Evolutionary conservation across 1,284 basidiomycete genomes (phyloP).

Genomic region (Rhodotorula sp.): DNA sequence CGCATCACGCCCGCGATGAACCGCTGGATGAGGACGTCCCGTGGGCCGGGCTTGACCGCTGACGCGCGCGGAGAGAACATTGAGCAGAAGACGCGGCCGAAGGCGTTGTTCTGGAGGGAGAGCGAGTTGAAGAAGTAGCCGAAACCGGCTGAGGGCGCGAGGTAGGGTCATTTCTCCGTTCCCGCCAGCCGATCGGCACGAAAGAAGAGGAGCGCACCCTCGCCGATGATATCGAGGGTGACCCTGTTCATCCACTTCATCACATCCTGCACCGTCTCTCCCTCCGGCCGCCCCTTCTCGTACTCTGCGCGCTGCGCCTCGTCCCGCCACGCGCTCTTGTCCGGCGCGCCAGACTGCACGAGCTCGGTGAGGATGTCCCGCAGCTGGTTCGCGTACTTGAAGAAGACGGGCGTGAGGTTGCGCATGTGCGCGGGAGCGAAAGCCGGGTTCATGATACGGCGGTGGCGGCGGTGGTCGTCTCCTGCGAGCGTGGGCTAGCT

Average conservation of each 20-base stretch:
- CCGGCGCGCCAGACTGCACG: slow-evolving; percentile 3
- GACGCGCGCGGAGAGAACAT: slow-evolving; percentile 6
- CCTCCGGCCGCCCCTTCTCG: neutral
- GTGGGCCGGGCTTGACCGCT: neutral
- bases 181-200: rapidly evolving
- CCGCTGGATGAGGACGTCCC: slow-evolving; percentile 4
- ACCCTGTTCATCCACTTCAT: slow-evolving; percentile 40
- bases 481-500: slow-evolving; percentile 7
- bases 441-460: slow-evolving; percentile 55
- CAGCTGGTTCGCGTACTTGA: slow-evolving; percentile 60
- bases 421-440: slow-evolving; percentile 62
- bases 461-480: slow-evolving; percentile 42
- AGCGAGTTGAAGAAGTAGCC: slow-evolving; percentile 45
- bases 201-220: neutral
- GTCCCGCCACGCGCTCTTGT: slow-evolving; percentile 13
- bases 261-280: slow-evolving; percentile 43
- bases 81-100: slow-evolving; percentile 39
- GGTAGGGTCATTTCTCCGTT: neutral
- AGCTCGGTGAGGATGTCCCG: slow-evolving; percentile 12
- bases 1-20: neutral
- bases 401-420: slow-evolving; percentile 64
- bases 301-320: slow-evolving; percentile 31
- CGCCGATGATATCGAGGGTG: slow-evolving; percentile 44
- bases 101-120: slow-evolving; percentile 40
- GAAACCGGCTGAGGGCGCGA: slow-evolving; percentile 15